A percentile compares a stretch with the other conserved stretches of the same genome.
These are phyloP conservation scores for Vitis hybrid DNA, from an alignment of 177 flowering plant genomes.

Conservation along the genomic window DNA sequence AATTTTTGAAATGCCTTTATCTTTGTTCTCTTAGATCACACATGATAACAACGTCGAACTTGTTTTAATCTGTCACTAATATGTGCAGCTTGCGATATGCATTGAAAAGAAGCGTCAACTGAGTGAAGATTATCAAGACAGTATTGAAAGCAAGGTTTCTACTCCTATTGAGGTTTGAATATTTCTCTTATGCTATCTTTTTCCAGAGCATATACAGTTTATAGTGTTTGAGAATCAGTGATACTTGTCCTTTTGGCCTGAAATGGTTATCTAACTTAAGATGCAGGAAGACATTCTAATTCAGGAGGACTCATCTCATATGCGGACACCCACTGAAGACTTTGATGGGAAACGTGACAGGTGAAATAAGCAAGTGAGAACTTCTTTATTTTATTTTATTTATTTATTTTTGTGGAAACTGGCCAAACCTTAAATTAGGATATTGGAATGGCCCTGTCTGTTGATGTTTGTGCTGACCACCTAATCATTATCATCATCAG, in stretches of 20 bases:
- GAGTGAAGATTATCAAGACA: conserved; percentile 41
- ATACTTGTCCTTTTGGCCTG: not conserved
- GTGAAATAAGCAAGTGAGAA: conserved; percentile 70
- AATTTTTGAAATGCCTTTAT: not conserved
- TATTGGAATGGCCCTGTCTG: too few species aligned
- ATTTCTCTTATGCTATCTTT: not conserved
- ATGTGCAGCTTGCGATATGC: conserved; percentile 85
- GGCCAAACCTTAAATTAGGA: too few species aligned
- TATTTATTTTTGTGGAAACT: not conserved
- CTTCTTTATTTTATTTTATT: conserved; percentile 24
- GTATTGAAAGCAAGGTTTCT: conserved; percentile 31
- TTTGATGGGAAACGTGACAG: conserved; percentile 52
- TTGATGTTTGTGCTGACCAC: too few species aligned
- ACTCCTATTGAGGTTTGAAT: conserved; percentile 31
- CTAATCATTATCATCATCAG: too few species aligned
- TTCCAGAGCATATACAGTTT: conserved; percentile 5
- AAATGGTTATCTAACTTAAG: conserved; percentile 8
- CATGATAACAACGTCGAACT: not conserved
- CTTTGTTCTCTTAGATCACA: not conserved
- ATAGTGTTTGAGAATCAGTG: not conserved
- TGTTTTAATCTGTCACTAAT: not conserved
- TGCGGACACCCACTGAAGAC: conserved; percentile 21
- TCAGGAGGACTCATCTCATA: conserved; percentile 15
- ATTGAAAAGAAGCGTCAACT: conserved; percentile 60
- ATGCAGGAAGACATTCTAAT: conserved; percentile 46